Evolutionary conservation across 2,329 filamentous ascomycete genomes (phyloP), one percentile per base, ranked within the genome.

Genomic region (Botrytis fragariae): DNA sequence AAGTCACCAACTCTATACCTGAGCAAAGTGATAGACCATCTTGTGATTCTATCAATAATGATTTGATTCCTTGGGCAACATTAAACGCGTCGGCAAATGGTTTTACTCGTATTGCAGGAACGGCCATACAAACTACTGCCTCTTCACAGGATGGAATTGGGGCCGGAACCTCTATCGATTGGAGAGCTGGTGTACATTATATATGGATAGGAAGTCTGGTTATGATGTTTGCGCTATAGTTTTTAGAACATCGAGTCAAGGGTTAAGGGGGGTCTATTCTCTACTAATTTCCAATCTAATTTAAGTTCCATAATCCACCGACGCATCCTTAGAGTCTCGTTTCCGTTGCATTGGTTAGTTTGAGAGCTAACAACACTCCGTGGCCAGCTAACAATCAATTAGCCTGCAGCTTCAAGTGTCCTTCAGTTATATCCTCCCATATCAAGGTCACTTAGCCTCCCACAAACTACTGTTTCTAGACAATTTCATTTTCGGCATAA

Each of bases 1-100:
- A 86, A 4, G 87, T 93, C 54, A 91, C 90, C 9, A 93, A 93
- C 80, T 84, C 83, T 57, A 92, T 93, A 75, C 79, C 83, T 14
- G 79, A 81, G 45, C 78, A 79, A 32, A 81, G 81, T 35, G 77
- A 81, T 73, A 83, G 86, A n/a, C 83, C 84, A 1, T 82, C 82
- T 29, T 90, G 88, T 77, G 86, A 87, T 71, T 77, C 79, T 1
- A 78, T 90, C 60, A 82, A 86, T 75, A 90, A 90, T 79, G 82
- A 84, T 37, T 76, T 90, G 42, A 80, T 89, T 67, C 79, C 83
- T 1, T 83, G 84, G 32, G 83, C 84, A 18, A 81, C 85, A 65
- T 81, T 89, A 73, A 81, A 85, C 72, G 82, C 81, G 18, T 79
- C 79, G 22, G 78, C 79, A 14, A 77, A 78, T 71, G 78, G 68